Conservation (phyloP, 345 rosid genomes). For the Eucalyptus marginata region DNA sequence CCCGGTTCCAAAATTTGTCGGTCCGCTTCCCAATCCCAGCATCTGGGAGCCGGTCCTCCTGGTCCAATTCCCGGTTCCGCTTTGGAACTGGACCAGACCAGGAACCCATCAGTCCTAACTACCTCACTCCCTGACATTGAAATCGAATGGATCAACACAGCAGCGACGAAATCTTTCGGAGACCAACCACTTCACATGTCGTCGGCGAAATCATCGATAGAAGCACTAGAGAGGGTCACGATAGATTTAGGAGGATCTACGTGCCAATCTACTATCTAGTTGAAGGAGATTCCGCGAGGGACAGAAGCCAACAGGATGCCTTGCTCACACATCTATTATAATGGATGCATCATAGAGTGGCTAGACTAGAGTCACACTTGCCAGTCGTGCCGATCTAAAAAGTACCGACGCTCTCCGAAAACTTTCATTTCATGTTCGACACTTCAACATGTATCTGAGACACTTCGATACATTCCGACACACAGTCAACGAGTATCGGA, state of each 20-base stretch:
- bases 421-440: accelerated
- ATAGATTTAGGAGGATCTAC: neutral
- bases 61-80: accelerated
- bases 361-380: neutral
- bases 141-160: neutral
- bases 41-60: too few relatives aligned
- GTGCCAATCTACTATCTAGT: neutral
- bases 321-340: neutral
- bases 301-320: neutral
- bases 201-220: neutral
- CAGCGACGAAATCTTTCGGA: neutral
- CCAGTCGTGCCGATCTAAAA: accelerated
- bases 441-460: accelerated
- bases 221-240: neutral
- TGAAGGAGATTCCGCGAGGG: neutral
- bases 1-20: accelerated
- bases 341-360: neutral
- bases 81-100: accelerated
- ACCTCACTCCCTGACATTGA: neutral
- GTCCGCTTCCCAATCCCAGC: accelerated
- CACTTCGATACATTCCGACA: accelerated
- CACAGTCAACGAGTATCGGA: accelerated
- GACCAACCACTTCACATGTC: neutral
- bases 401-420: accelerated
- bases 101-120: neutral